These are phyloP conservation scores for Passalora sequoiae DNA, from an alignment of 2,329 filamentous ascomycete genomes.

Conservation along the genomic window DNA sequence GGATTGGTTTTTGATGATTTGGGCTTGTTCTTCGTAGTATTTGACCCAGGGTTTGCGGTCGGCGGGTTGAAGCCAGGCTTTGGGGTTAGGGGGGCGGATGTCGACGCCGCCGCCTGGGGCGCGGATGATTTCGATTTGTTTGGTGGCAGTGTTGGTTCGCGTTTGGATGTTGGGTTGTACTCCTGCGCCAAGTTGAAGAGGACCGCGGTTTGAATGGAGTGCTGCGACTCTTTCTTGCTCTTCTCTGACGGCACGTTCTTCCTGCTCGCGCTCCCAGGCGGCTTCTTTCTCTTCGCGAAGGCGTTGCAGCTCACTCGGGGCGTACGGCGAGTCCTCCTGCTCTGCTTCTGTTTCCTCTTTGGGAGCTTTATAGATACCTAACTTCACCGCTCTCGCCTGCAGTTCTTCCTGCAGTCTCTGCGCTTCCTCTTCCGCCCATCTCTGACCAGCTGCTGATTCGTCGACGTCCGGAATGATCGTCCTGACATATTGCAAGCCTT, in stretches of 20 bases:
- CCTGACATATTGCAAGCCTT: conserved; percentile 33
- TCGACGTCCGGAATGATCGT: conserved; percentile 31
- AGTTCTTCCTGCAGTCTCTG: conserved; percentile 28
- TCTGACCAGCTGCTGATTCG: conserved; percentile 31
- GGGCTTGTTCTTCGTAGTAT: conserved; percentile 35
- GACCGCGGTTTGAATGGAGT: conserved; percentile 23
- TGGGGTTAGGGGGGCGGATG: conserved; percentile 19
- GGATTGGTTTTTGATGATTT: conserved; percentile 31
- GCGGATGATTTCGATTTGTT: neutral
- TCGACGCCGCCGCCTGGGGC: conserved; percentile 11
- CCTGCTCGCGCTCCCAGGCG: conserved; percentile 25
- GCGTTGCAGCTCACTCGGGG: conserved; percentile 23
- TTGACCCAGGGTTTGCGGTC: conserved; percentile 34
- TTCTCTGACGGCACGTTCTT: conserved; percentile 18
- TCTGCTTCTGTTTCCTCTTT: conserved; percentile 12
- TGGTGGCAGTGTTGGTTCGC: conserved; percentile 1
- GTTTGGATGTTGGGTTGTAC: conserved; percentile 23
- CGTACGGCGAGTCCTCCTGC: conserved; percentile 18
- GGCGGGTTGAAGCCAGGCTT: conserved; percentile 28
- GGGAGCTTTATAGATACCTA: conserved; percentile 33
- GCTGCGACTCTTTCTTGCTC: conserved; percentile 19
- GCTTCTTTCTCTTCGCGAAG: conserved; percentile 30
- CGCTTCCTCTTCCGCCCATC: conserved; percentile 34
- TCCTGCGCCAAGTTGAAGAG: conserved; percentile 29
- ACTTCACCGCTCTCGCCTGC: conserved; percentile 29